Evolutionary conservation across 1,284 basidiomycete genomes (phyloP).

Genomic region (Tylopilus orsonianus): DNA sequence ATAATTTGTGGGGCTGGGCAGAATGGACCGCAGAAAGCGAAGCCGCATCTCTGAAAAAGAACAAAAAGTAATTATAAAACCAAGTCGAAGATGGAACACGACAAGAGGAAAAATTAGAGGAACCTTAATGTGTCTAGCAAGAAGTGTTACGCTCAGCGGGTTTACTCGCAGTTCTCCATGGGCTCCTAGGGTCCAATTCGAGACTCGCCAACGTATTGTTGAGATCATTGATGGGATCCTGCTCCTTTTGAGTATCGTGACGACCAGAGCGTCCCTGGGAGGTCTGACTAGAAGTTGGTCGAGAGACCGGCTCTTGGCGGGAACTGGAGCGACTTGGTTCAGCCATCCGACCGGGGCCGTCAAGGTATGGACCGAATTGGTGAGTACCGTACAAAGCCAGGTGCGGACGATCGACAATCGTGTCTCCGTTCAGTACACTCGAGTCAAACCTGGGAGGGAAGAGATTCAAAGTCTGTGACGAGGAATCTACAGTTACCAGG

Average conservation of each 20-base stretch:
- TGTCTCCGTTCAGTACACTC: conserved; percentile 18
- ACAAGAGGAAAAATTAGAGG: conserved; percentile 20
- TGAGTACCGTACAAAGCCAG: conserved; percentile 45
- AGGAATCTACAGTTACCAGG: conserved; percentile 28
- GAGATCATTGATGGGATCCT: conserved; percentile 62
- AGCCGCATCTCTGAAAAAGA: conserved; percentile 20
- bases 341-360: conserved; percentile 33
- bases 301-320: conserved; percentile 50
- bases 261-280: conserved; percentile 24
- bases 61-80: conserved; percentile 24
- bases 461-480: conserved; percentile 44
- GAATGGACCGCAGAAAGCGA: conserved; percentile 20
- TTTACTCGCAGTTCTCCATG: conserved; percentile 25
- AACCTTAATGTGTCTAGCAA: conserved; percentile 21
- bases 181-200: conserved; percentile 49
- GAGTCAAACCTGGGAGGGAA: conserved; percentile 35
- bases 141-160: conserved; percentile 23
- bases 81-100: conserved; percentile 19
- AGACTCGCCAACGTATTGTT: conserved; percentile 76
- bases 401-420: conserved; percentile 28
- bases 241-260: conserved; percentile 37
- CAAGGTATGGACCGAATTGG: conserved; percentile 45
- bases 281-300: conserved; percentile 48
- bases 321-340: conserved; percentile 41
- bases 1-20: conserved; percentile 30